Evolutionary conservation across 176 grass and related monocot species (phyloP), one percentile per base, ranked within the genome.

Genomic region (Juncus effusus): DNA sequence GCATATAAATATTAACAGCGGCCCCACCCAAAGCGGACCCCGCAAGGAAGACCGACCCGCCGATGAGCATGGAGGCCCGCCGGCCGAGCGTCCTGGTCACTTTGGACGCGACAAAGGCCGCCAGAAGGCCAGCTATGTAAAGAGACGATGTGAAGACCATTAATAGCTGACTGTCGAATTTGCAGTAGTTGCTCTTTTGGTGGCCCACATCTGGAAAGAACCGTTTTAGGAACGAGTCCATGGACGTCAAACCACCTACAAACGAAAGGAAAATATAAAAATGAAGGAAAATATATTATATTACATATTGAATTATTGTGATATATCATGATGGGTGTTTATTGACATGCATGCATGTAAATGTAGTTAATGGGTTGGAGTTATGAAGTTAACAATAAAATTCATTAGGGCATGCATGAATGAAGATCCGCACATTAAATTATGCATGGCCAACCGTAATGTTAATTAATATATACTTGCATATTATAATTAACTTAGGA

Each of bases 121-220:
- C 83, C 5, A 90, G 8, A 4, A 99, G 88, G 9, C 94, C 94
- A 1, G 88, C 88, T 2, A 90, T 69, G 78, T 99, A 93, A 40
- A 99, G 76, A 9, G 80, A 93, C 0, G 83, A 93, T 2, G 88
- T 99, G 88, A 99, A 99, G 6, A 80, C 5, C 15, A 79, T 93
- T 63, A 99, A 81, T 54, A 99, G 80, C 78, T 89, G 72, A 58
- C 83, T 90, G 69, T 93, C 59, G 76, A 99, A 93, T 53, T 16
- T 51, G 54, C 94, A 99, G 38, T 99, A 99, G 78, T 97, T 62
- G 39, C 82, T 86, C 13, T 52, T 37, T 63, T 72, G 42, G 28
- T 76, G 1, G 36, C 76, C 36, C 15, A 97, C 94, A 7, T 69
- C 59, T 5, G 85, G 94, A 53, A 99, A 99, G 80, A 99, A 99